Evolutionary conservation across 164 flowering plant species (phyloP).

Genomic region (Liquidambar formosana): DNA sequence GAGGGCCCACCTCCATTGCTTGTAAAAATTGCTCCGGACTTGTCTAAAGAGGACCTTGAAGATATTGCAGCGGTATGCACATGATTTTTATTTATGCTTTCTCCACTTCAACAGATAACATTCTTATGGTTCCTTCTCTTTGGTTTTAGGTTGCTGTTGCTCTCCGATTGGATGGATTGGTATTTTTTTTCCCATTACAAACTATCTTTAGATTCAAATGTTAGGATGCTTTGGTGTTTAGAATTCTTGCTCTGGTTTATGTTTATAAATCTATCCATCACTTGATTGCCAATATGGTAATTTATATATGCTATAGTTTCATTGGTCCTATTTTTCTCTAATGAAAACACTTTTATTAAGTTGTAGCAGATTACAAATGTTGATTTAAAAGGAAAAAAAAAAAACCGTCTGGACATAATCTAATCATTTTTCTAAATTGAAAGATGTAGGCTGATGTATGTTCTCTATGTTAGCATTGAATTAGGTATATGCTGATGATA

Average conservation of each 20-base stretch:
- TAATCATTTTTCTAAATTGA: no score
- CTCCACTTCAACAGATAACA: not conserved
- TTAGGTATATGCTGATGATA: no score
- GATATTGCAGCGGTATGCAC: conserved; percentile 92
- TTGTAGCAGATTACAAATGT: no score
- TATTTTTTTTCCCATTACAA: conserved; percentile 26
- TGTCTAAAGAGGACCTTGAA: conserved; percentile 94
- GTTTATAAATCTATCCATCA: not conserved
- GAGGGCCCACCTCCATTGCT: conserved; percentile 99
- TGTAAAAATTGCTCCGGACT: conserved; percentile 94
- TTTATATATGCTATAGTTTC: not conserved
- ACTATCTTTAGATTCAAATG: not conserved
- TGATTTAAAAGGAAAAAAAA: no score
- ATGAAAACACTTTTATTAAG: no score
- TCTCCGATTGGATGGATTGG: conserved; percentile 95
- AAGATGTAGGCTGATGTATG: no score
- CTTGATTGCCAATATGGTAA: not conserved
- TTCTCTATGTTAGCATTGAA: no score
- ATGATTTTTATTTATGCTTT: not conserved
- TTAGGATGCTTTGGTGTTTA: conserved; percentile 1
- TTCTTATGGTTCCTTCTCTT: conserved; percentile 19
- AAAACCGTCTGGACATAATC: no score
- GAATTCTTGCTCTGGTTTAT: not conserved
- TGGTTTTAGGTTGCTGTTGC: conserved; percentile 85
- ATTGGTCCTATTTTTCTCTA: no score